A percentile compares a stretch with the other conserved stretches of the same genome.
phyloP scores from a whole-genome alignment of 352 stramenopile genomes.

The Halophytophthora polymorphica region DNA sequence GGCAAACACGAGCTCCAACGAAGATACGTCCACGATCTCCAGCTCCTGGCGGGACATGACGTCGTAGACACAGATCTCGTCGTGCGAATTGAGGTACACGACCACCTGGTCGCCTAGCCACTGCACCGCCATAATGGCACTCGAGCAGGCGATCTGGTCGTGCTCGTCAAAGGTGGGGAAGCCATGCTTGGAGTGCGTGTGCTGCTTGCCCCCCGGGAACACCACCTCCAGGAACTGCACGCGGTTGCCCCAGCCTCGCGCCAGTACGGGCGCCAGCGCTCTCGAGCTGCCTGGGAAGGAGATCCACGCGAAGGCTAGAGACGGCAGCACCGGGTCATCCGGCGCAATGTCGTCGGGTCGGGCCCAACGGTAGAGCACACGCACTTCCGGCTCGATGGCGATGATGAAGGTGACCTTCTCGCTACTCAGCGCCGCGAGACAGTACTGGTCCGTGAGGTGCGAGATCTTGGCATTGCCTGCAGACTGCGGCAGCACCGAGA shows the following conservation, averaged over 20 bases:
- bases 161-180: constrained; percentile 95
- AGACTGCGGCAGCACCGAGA: constrained; percentile 76
- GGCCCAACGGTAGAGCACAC: constrained; percentile 93
- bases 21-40: constrained; percentile 93
- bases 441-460: constrained; percentile 85
- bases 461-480: constrained; percentile 84
- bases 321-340: constrained; percentile 86
- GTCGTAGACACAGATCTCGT: constrained; percentile 96
- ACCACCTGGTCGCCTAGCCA: constrained; percentile 96
- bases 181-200: constrained; percentile 78
- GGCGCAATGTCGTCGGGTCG: constrained; percentile 68
- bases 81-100: constrained; percentile 92
- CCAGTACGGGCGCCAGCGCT: constrained; percentile 88
- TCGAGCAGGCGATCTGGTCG: constrained; percentile 88
- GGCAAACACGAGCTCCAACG: constrained; percentile 92
- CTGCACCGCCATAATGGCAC: constrained; percentile 91
- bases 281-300: constrained; percentile 81
- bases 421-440: constrained; percentile 72
- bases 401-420: constrained; percentile 96
- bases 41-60: constrained; percentile 94
- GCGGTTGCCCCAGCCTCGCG: constrained; percentile 91
- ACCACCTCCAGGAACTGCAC: constrained; percentile 92
- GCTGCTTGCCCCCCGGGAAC: constrained; percentile 67
- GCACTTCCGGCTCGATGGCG: constrained; percentile 93
- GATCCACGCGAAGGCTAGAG: constrained; percentile 94